Evolutionary conservation across 2,329 filamentous ascomycete species (phyloP).

Genomic region (Xylariaceae sp.): DNA sequence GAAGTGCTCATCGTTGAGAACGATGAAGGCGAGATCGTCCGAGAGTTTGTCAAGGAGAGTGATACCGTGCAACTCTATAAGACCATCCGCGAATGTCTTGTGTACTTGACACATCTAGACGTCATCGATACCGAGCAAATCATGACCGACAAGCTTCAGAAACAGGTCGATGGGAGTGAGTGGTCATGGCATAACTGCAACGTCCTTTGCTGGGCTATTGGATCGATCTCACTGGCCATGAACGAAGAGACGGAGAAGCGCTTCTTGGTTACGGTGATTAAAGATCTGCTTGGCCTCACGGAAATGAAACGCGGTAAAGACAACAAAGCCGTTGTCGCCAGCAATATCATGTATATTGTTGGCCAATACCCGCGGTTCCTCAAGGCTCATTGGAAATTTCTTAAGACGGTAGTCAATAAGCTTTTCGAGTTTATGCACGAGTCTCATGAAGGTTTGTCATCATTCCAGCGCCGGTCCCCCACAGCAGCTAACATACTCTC

Average conservation of each 20-base stretch:
- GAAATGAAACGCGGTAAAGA: conserved; percentile 99
- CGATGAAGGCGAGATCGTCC: conserved; percentile 97
- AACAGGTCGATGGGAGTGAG: conserved; percentile 90
- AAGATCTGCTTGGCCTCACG: conserved; percentile 91
- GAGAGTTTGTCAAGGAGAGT: conserved; percentile 98
- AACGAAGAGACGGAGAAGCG: conserved; percentile 99
- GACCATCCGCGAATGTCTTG: conserved; percentile 93
- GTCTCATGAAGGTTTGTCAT: conserved; percentile 79
- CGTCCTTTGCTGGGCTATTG: conserved; percentile 98
- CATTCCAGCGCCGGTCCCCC: not conserved
- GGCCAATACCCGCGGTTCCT: conserved; percentile 97
- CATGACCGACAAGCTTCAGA: conserved; percentile 97
- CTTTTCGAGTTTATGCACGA: conserved; percentile 99
- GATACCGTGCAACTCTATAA: conserved; percentile 99
- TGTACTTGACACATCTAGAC: conserved; percentile 95
- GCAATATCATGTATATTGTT: conserved; percentile 99
- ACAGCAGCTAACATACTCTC: conserved; percentile 27
- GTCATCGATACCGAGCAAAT: conserved; percentile 97
- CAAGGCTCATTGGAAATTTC: conserved; percentile 99
- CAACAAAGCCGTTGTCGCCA: conserved; percentile 98
- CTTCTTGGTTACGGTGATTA: conserved; percentile 97
- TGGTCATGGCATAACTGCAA: conserved; percentile 99
- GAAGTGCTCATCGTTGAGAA: conserved; percentile 99
- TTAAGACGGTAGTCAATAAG: conserved; percentile 99
- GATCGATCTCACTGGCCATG: conserved; percentile 97